Percentiles rank a stretch among this genome's conserved stretches.
Evolutionary conservation across 1,284 basidiomycete species (phyloP).

Genomic region (Ganoderma resinaceum): DNA sequence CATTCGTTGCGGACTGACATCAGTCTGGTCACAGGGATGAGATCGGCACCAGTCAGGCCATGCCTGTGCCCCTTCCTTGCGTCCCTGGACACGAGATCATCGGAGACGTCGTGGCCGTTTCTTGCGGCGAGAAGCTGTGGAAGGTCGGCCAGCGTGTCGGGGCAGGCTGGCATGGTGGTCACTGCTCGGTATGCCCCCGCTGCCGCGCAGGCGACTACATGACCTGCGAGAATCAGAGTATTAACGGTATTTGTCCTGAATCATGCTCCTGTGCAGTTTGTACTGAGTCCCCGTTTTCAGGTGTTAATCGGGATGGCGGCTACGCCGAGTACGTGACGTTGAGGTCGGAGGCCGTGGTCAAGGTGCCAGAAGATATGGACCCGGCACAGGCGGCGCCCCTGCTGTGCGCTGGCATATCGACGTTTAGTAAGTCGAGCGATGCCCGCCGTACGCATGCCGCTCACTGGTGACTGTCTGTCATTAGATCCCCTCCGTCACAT

Average conservation of each 20-base stretch:
- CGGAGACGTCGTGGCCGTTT: conserved; percentile 37
- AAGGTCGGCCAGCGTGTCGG: conserved; percentile 39
- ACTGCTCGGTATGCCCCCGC: conserved; percentile 33
- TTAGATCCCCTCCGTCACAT: conserved; percentile 36
- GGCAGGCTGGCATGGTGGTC: conserved; percentile 38
- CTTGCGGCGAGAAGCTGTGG: conserved; percentile 25
- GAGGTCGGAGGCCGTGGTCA: conserved; percentile 58
- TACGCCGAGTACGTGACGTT: conserved; percentile 36
- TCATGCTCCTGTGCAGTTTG: conserved; percentile 36
- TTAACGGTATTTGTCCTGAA: conserved; percentile 38
- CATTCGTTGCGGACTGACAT: background rate
- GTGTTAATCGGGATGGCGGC: conserved; percentile 26
- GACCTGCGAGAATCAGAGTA: conserved; percentile 32
- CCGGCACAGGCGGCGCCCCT: conserved; percentile 83
- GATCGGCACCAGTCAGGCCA: conserved; percentile 26
- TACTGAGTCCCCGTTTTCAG: conserved; percentile 15
- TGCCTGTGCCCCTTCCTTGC: conserved; percentile 29
- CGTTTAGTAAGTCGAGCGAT: conserved; percentile 31
- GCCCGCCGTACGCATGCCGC: background rate
- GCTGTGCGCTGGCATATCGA: conserved; percentile 68
- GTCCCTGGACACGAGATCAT: conserved; percentile 39
- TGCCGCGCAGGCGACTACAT: conserved; percentile 34
- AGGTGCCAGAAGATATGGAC: conserved; percentile 73
- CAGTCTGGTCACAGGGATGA: conserved; percentile 32
- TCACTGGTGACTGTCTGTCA: background rate